phyloP scores from a whole-genome alignment of 495 filamentous ascomycete genomes.

The Endocarpon pusillum region DNA sequence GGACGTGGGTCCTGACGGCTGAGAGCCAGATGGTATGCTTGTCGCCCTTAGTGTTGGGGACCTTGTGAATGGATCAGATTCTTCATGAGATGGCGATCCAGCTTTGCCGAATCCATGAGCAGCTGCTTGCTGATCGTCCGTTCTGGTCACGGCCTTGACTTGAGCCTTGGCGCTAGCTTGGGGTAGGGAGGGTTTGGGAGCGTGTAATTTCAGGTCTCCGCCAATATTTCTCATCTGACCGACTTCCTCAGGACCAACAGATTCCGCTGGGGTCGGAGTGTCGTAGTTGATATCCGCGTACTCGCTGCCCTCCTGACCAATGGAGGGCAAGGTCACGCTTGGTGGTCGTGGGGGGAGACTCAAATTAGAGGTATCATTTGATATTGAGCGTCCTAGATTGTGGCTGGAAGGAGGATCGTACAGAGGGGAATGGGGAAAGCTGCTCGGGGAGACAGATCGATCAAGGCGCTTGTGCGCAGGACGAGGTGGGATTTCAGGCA shows the following conservation, averaged over 20 bases:
- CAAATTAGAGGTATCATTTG: conserved; percentile 20
- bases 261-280: conserved; percentile 20
- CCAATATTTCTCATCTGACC: conserved; percentile 63
- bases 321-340: conserved; percentile 64
- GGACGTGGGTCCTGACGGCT: conserved; percentile 34
- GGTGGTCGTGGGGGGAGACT: conserved; percentile 45
- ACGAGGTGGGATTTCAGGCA: conserved; percentile 48
- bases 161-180: conserved; percentile 59
- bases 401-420: conserved; percentile 44
- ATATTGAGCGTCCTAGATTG: conserved; percentile 26
- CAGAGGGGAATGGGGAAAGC: conserved; percentile 71
- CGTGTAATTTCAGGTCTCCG: conserved; percentile 70
- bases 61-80: conserved; percentile 37
- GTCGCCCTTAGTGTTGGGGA: no score
- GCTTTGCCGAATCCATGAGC: conserved; percentile 63
- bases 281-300: conserved; percentile 48
- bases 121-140: conserved; percentile 69
- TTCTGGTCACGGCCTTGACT: conserved; percentile 69
- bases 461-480: conserved; percentile 47
- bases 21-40: conserved; percentile 26
- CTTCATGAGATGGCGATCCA: conserved; percentile 33
- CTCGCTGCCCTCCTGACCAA: conserved; percentile 81
- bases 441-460: conserved; percentile 59
- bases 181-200: conserved; percentile 76
- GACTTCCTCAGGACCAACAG: conserved; percentile 26